phyloP scores from a whole-genome alignment of 2,329 filamentous ascomycete species.

The Arthrobotrys sinensis region DNA sequence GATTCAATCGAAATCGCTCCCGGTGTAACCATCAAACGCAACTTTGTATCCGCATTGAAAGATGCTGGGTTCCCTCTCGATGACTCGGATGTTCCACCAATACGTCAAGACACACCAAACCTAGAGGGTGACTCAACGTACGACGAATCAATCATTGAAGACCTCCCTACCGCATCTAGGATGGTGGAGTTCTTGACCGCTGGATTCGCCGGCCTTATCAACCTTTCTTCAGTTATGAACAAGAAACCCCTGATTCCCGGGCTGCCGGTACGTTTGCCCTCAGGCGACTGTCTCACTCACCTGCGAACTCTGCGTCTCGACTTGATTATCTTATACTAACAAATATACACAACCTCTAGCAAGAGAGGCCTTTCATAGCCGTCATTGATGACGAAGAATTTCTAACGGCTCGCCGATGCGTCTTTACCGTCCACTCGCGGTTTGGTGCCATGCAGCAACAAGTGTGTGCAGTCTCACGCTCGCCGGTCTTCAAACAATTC shows the following conservation, averaged over 20 bases:
- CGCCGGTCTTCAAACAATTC: slow-evolving; percentile 31
- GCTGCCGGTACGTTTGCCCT: slow-evolving; percentile 12
- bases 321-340: background rate
- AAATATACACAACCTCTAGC: slow-evolving; percentile 5
- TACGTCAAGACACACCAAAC: background rate
- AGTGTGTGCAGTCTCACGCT: slow-evolving; percentile 17
- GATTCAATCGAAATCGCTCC: slow-evolving; percentile 25
- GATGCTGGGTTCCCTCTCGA: slow-evolving; percentile 37
- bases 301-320: background rate
- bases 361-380: slow-evolving; percentile 34
- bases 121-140: background rate
- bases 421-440: slow-evolving; percentile 23
- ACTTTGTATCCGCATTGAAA: slow-evolving; percentile 48
- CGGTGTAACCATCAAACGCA: slow-evolving; percentile 28
- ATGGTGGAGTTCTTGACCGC: slow-evolving; percentile 50
- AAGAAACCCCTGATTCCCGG: background rate
- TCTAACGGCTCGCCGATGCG: slow-evolving; percentile 26
- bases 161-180: slow-evolving; percentile 1
- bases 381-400: slow-evolving; percentile 44
- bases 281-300: background rate
- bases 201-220: slow-evolving; percentile 37
- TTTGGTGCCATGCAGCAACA: slow-evolving; percentile 50
- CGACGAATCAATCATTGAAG: slow-evolving; percentile 12
- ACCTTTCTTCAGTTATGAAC: slow-evolving; percentile 1
- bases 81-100: slow-evolving; percentile 35